Conservation (phyloP, 805 yeast genomes). For the Myxozyma mucilagina region DNA sequence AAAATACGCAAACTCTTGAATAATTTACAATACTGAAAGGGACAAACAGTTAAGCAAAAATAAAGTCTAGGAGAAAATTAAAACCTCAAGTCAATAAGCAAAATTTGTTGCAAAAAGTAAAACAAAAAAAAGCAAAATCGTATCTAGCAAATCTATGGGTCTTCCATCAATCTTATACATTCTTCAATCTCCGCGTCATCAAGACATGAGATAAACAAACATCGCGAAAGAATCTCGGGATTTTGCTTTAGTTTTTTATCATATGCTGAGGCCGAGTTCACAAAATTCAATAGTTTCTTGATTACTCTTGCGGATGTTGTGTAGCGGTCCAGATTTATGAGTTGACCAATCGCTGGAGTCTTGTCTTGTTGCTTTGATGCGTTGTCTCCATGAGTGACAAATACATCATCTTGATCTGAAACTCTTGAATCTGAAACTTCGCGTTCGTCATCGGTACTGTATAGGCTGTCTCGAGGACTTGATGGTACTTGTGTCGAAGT, state of each 20-base stretch:
- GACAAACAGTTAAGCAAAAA: not conserved
- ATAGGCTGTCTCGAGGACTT: slow-evolving; percentile 22
- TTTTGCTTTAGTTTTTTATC: slow-evolving; percentile 46
- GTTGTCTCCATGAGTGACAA: not conserved
- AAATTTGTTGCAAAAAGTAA: no score
- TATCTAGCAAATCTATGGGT: not conserved
- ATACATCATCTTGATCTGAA: slow-evolving; percentile 1
- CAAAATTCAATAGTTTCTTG: slow-evolving; percentile 71
- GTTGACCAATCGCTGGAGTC: slow-evolving; percentile 1
- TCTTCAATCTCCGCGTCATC: slow-evolving; percentile 59
- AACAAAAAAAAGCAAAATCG: no score
- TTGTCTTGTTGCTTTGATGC: not conserved
- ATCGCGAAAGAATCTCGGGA: slow-evolving; percentile 72
- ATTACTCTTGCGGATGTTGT: slow-evolving; percentile 74
- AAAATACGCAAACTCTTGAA: no score
- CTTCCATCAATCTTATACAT: slow-evolving; percentile 44
- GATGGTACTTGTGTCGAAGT: slow-evolving; percentile 26
- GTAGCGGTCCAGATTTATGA: slow-evolving; percentile 78
- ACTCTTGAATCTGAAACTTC: not conserved
- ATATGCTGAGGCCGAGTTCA: slow-evolving; percentile 82
- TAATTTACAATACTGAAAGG: not conserved
- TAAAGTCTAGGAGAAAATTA: not conserved
- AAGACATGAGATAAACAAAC: slow-evolving; percentile 74
- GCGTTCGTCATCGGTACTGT: slow-evolving; percentile 35
- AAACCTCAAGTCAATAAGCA: not conserved